Conservation (phyloP, 2,329 filamentous ascomycete species). For the Capronia epimyces region DNA sequence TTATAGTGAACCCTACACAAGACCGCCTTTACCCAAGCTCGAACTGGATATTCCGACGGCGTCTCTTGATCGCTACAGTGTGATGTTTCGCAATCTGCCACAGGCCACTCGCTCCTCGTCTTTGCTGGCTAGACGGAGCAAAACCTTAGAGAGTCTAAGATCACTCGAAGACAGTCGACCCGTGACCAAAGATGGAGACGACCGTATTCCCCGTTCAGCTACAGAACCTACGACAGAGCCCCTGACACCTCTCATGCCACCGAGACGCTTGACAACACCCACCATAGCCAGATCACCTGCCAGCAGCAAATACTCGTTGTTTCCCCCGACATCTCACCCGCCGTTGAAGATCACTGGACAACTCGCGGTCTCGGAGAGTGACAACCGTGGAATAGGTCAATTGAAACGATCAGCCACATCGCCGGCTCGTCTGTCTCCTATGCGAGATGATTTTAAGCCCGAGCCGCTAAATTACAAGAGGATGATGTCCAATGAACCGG, state of each 20-base stretch:
- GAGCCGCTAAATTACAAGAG: slow-evolving; percentile 17
- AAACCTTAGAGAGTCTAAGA: slow-evolving; percentile 21
- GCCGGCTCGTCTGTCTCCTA: slow-evolving; percentile 26
- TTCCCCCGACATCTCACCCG: slow-evolving; percentile 22
- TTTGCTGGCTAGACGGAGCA: slow-evolving; percentile 24
- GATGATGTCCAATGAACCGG: slow-evolving; percentile 1
- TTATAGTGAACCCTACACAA: slow-evolving; percentile 3
- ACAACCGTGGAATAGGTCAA: neutral
- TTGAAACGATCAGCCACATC: slow-evolving; percentile 24
- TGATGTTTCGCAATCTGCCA: slow-evolving; percentile 21
- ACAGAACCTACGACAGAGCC: no score
- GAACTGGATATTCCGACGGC: slow-evolving; percentile 21
- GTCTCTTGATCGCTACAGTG: slow-evolving; percentile 15
- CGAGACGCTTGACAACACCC: slow-evolving; percentile 16
- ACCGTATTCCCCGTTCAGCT: slow-evolving; percentile 1
- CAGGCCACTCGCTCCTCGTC: slow-evolving; percentile 22
- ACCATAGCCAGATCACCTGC: slow-evolving; percentile 15
- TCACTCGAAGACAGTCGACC: slow-evolving; percentile 17
- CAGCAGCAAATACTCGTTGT: slow-evolving; percentile 27
- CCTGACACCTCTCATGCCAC: slow-evolving; percentile 15
- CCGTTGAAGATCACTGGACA: slow-evolving; percentile 11
- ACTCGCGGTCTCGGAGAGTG: slow-evolving; percentile 2
- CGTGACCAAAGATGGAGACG: slow-evolving; percentile 8
- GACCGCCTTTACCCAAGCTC: slow-evolving; percentile 20
- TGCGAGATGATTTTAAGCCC: slow-evolving; percentile 18